Evolutionary conservation across 2,329 filamentous ascomycete genomes (phyloP), one percentile per base, ranked within the genome.

Genomic region (Ophiostoma piceae): DNA sequence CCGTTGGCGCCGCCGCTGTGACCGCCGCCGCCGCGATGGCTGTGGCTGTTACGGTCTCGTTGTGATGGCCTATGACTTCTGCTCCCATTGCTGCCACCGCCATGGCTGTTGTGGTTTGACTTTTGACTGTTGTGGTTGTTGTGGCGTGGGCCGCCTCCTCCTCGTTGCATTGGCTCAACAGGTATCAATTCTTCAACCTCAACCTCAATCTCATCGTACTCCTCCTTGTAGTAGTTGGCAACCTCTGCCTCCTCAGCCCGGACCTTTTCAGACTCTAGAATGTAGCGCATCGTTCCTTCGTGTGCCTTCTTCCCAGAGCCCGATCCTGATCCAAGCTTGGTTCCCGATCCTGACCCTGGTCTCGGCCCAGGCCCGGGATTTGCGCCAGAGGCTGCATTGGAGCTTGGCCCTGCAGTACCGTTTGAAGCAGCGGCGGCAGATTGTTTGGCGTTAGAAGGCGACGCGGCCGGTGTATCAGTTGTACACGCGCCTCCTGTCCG

Each of bases 211-310:
- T 93, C 90, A 74, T 93, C 91, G 75, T 87, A 92, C 75, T 92
- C 90, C 62, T 90, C 86, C 60, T 85, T 87, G 76, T 90, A 92
- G 77, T 89, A 93, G 67, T 85, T 83, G 3, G 84, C 84, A 1
- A 94, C 90, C 14, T 85, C 83, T 14, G 84, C 84, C 74, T 87
- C 86, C 79, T 99, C 95, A 19, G 84, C 83, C 66, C 85, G 84
- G 1, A 93, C 93, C 67, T 90, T 86, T 69, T 90, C 89, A 0
- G 89, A 87, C 73, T 97, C 91, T 67, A 98, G 89, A 79, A 97
- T 92, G 78, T 97, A 98, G 7, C 95, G 87, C 73, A 96, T 88
- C 0, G 94, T 96, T 7, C 91, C 91, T 29, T 92, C 90, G 75
- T 84, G 78, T 79, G 68, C 76, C 82, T 74, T 79, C 82, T 72